phyloP scores from a whole-genome alignment of 768 basidiomycete genomes.

The Cubamyces lactineus region DNA sequence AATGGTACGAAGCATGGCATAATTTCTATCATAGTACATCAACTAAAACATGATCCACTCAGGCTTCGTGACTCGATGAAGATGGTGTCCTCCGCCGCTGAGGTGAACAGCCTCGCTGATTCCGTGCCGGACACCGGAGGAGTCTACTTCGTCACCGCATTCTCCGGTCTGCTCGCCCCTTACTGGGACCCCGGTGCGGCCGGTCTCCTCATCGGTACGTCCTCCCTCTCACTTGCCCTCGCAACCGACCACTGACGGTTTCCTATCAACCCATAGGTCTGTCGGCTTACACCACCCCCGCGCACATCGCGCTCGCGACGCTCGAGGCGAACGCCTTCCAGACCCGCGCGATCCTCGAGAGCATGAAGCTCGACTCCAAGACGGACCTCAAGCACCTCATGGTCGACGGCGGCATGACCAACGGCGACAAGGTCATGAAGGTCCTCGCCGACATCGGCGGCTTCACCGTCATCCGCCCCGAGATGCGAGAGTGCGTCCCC shows the following conservation, averaged over 20 bases:
- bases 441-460: conserved; percentile 89
- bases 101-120: conserved; percentile 85
- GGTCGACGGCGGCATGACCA: conserved; percentile 99
- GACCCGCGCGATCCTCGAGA: conserved; percentile 92
- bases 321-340: conserved; percentile 97
- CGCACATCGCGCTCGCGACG: conserved; percentile 93
- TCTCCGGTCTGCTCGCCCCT: conserved; percentile 93
- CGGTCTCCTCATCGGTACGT: conserved; percentile 78
- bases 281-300: conserved; percentile 86
- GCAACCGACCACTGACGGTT: no score
- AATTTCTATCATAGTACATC: not conserved
- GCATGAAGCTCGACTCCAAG: conserved; percentile 91
- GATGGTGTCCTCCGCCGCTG: conserved; percentile 76
- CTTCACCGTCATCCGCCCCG: conserved; percentile 87
- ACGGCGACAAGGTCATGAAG: conserved; percentile 87
- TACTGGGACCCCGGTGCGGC: conserved; percentile 97
- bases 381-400: conserved; percentile 81
- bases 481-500: conserved; percentile 89
- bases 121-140: conserved; percentile 82
- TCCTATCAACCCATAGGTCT: conserved; percentile 54
- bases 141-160: conserved; percentile 95
- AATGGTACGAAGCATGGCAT: conserved; percentile 55
- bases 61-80: conserved; percentile 90
- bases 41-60: not conserved
- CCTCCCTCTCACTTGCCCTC: no score